A percentile compares a stretch with the other conserved stretches of the same genome.
phyloP scores from a whole-genome alignment of 805 yeast genomes.

The Candida glaebosa region DNA sequence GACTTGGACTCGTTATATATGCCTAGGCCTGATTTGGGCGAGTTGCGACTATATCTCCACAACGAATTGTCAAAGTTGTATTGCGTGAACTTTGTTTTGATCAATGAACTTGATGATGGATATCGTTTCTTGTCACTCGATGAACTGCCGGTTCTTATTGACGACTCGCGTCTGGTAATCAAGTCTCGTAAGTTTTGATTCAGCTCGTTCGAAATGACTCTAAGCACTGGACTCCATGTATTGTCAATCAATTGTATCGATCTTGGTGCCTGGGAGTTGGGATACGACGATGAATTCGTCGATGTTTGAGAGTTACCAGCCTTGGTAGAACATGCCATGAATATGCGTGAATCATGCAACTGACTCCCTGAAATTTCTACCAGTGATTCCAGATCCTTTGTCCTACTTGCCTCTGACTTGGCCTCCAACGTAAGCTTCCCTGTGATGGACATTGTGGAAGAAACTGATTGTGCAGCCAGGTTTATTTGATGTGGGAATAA shows the following conservation, averaged over 20 bases:
- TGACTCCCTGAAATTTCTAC: neutral
- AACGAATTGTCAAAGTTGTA: slow-evolving; percentile 3
- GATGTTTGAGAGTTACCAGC: neutral
- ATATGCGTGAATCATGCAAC: neutral
- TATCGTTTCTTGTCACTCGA: too few relatives aligned
- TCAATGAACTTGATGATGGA: neutral
- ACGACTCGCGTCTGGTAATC: too few relatives aligned
- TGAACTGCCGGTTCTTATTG: too few relatives aligned
- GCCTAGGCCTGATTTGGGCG: neutral
- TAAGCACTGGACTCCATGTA: neutral
- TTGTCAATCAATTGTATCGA: neutral
- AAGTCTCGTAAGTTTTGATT: too few relatives aligned
- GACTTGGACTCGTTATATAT: neutral
- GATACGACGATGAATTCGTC: neutral
- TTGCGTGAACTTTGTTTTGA: neutral
- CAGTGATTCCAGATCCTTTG: neutral
- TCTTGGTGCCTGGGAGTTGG: neutral
- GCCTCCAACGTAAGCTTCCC: neutral
- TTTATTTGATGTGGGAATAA: neutral
- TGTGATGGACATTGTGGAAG: neutral
- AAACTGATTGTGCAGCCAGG: neutral
- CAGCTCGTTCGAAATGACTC: neutral
- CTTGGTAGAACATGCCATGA: neutral
- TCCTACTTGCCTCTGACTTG: neutral
- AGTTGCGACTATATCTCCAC: neutral